Conservation (phyloP, 2,329 filamentous ascomycete genomes). For the Trichoderma hamatum region DNA sequence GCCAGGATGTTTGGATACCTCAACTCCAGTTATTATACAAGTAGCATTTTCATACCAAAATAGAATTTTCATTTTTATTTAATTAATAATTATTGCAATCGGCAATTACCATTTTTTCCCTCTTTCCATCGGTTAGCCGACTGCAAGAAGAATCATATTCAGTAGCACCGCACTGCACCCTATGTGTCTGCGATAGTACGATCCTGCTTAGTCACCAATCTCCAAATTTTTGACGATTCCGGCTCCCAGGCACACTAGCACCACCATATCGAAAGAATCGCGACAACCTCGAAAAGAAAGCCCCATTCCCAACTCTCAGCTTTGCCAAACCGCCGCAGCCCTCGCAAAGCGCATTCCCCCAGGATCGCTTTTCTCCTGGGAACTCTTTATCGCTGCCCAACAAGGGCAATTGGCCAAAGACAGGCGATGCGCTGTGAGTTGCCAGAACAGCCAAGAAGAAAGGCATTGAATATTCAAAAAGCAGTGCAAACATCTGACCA, state of each 20-base stretch:
- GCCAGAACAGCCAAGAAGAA: background rate
- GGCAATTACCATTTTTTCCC: background rate
- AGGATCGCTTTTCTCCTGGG: background rate
- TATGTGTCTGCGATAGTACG: background rate
- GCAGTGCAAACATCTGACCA: background rate
- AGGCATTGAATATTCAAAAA: background rate
- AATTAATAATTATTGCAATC: background rate
- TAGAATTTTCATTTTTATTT: background rate
- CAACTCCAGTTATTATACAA: background rate
- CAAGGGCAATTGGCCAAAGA: slow-evolving; percentile 4
- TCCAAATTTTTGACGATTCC: slow-evolving; percentile 25
- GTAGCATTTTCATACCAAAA: background rate
- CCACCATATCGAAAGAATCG: slow-evolving; percentile 13
- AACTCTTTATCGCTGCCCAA: background rate
- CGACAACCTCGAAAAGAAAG: slow-evolving; percentile 10
- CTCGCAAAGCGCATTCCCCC: background rate
- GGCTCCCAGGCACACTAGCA: background rate
- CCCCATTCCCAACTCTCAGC: background rate
- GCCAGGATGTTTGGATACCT: background rate
- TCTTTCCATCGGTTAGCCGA: background rate
- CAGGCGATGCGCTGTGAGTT: slow-evolving; percentile 4
- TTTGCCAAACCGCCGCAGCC: background rate
- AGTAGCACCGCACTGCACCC: too few relatives aligned
- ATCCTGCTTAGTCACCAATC: slow-evolving; percentile 20
- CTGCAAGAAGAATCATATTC: background rate